Evolutionary conservation across 2,329 filamentous ascomycete genomes (phyloP).

Genomic region (Aspergillus pseudoviridinutans): DNA sequence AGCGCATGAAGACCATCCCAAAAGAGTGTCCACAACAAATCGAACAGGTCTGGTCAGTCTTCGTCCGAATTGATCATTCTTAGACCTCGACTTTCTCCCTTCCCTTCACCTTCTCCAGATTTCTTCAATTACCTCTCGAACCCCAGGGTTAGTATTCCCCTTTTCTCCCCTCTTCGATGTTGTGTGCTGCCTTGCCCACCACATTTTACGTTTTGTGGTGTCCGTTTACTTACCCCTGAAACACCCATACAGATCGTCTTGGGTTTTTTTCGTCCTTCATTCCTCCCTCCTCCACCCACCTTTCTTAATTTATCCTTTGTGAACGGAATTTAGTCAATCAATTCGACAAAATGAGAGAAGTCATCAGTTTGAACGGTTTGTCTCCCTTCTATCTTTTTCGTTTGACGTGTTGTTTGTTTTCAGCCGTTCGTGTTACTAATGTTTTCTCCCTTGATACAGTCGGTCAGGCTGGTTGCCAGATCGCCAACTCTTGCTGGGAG

Average conservation of each 20-base stretch:
- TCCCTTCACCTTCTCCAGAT: conserved; percentile 3
- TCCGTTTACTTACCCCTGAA: conserved; percentile 25
- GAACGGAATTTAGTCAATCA: conserved; percentile 10
- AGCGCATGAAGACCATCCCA: conserved; percentile 25
- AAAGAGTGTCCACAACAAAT: conserved; percentile 47
- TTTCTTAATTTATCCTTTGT: conserved; percentile 21
- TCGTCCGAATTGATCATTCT: conserved; percentile 7
- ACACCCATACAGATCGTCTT: conserved; percentile 18
- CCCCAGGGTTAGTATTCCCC: conserved; percentile 14
- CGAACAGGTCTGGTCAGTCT: conserved; percentile 29
- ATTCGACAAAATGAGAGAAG: conserved; percentile 84
- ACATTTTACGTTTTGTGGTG: conserved; percentile 7
- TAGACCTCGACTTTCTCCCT: conserved; percentile 5
- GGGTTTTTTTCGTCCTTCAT: conserved; percentile 30
- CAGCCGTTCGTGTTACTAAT: conserved; percentile 25
- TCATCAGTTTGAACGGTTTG: conserved; percentile 98
- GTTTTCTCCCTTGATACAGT: conserved; percentile 54
- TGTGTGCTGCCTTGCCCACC: conserved; percentile 23
- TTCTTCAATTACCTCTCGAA: neutral
- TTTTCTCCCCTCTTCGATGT: conserved; percentile 17
- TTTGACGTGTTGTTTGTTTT: conserved; percentile 13
- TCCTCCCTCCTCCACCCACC: conserved; percentile 26
- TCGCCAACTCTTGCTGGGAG: conserved; percentile 99
- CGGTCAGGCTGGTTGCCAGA: conserved; percentile 99
- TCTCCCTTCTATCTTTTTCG: conserved; percentile 10